Evolutionary conservation across 179 eudicot species (phyloP).

Genomic region (Amaranthus tricolor): DNA sequence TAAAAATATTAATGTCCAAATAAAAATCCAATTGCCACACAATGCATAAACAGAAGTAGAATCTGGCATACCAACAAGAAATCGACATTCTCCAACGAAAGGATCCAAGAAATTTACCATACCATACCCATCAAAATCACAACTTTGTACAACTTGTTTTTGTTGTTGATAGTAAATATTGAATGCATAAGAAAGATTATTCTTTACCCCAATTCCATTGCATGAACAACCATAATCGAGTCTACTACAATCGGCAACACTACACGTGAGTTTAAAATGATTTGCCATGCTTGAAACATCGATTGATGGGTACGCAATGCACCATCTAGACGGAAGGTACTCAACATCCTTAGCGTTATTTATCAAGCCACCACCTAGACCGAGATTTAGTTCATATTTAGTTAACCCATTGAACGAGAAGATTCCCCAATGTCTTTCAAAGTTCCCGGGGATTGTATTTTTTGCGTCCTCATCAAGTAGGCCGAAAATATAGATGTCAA

Average conservation of each 20-base stretch:
- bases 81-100: slow-evolving; percentile 71
- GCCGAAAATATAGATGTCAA: slow-evolving; percentile 72
- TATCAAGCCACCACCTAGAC: slow-evolving; percentile 47
- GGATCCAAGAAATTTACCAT: slow-evolving; percentile 81
- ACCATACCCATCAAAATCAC: slow-evolving; percentile 89
- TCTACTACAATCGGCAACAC: slow-evolving; percentile 67
- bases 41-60: slow-evolving; percentile 32
- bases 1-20: slow-evolving; percentile 31
- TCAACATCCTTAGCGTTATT: slow-evolving; percentile 62
- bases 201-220: slow-evolving; percentile 65
- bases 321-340: slow-evolving; percentile 83
- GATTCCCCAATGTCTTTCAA: slow-evolving; percentile 92
- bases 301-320: slow-evolving; percentile 63
- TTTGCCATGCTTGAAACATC: slow-evolving; percentile 51
- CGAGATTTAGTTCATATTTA: slow-evolving; percentile 68
- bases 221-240: slow-evolving; percentile 76
- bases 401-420: slow-evolving; percentile 89
- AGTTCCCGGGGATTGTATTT: slow-evolving; percentile 72
- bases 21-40: slow-evolving; percentile 10
- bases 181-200: slow-evolving; percentile 74
- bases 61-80: slow-evolving; percentile 70
- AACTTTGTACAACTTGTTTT: slow-evolving; percentile 66
- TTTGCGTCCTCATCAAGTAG: slow-evolving; percentile 79
- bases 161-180: slow-evolving; percentile 77
- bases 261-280: slow-evolving; percentile 67